Base-by-base conservation (phyloP, 148 eudicot species). In the Pharnaceum exiguum region DNA sequence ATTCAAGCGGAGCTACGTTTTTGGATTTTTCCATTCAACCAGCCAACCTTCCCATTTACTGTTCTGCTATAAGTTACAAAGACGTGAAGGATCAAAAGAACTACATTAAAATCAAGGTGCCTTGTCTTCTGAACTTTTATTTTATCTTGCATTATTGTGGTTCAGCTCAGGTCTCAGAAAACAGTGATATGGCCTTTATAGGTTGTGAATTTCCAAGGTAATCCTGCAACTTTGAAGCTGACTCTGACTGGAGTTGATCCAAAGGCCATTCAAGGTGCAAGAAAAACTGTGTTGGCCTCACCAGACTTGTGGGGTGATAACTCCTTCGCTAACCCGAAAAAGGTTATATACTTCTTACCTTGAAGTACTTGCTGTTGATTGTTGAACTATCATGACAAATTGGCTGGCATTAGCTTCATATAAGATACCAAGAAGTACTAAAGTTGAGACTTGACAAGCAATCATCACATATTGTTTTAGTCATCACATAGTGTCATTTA, bases 41-140 rank as follows among this genome's bases (percentile, higher is more conserved):
- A 24, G 68, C 78, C 2, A 12, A 13, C 0, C 46, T 27, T 0
- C 29, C 66, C 10, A 66, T 83, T 12, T 42, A 57, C 48, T 80
- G 85, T 63, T 67, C 86, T 27, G 89, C 91, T 7, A 84, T 90
- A 39, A 52, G 62, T 24, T 86, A 74, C 73, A 53, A 40, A 26
- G 67, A 80, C 51, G 6, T 51, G 3, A 64, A 55, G 5, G 79
- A 76, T 21, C 8, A 32, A 37, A 68, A 67, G 46, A 65, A 49
- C 17, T 84, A 90, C 62, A 56, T 90, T 12, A 83, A 68, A 56
- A 61, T 90, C 19, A 86, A 90, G 95, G 97, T 84, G 38, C 51
- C 10, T 4, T 35, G 7, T 35, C 12, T 7, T 35, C 7, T 35
- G 8, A 6, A 12, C 38, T 35, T 12, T 12, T 35, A 7, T 7